Base-by-base conservation (phyloP, 441 rosid species). In the Dalechampia spathulata region DNA sequence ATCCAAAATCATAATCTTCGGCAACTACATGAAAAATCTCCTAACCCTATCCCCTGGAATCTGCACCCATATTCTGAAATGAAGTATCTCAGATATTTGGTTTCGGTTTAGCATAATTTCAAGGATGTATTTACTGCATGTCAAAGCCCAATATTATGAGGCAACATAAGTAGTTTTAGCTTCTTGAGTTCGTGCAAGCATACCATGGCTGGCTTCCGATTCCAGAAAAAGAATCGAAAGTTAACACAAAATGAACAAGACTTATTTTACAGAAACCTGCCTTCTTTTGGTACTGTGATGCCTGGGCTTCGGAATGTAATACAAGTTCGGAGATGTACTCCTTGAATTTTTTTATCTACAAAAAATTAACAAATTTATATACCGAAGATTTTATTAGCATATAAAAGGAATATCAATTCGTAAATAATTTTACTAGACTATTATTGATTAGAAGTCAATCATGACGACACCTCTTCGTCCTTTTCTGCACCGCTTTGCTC, bases 241-340 rank as follows among this genome's bases (percentile, higher is more conserved):
- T 41, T 47, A 15, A 47, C 34, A 40, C 39, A 25, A 6, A 27
- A 39, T 3, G 16, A 61, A 57, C 14, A 9, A 11, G 16, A 30
- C 22, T 15, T 4, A 30, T n/a, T 5, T 44, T 10, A 19, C 16
- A 30, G 53, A 28, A 43, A 51, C 34, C 14, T 78, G 89, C 99
- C 99, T 93, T 89, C 61, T 85, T 80, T 75, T 85, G 97, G 74
- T 72, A 93, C 53, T 82, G 82, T 50, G 78, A 76, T 65, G 97
- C 82, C 72, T 93, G 99, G 61, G 97, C 97, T 72, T 93, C 99
- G 50, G 89, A 86, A 75, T 93, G 99, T 68, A 93, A 60, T 47
- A 80, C 65, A 63, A 93, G 73, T 69, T 93, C 96, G 0, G 95
- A 85, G 62, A 85, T 79, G 77, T 82, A 81, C 57, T 82, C 83